phyloP scores from a whole-genome alignment of 768 basidiomycete species.

The Mycena indigotica region DNA sequence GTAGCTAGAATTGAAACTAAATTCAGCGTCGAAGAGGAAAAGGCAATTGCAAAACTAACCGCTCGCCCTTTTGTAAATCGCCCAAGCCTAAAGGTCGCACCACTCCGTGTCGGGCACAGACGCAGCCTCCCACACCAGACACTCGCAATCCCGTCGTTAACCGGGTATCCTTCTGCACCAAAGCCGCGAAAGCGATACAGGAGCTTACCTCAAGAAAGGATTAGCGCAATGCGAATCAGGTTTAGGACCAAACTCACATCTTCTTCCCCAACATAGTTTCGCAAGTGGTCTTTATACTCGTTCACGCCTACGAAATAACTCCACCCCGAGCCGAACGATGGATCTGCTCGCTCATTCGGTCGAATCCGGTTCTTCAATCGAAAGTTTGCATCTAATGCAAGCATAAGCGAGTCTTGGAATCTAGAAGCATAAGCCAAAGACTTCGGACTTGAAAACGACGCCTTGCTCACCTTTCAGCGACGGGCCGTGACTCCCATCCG shows the following conservation, averaged over 20 bases:
- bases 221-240: background rate
- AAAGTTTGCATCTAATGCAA: conserved; percentile 26
- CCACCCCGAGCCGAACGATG: conserved; percentile 14
- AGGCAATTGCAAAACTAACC: conserved; percentile 12
- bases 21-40: background rate
- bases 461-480: conserved; percentile 8
- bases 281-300: conserved; percentile 12
- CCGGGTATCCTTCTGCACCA: conserved; percentile 21
- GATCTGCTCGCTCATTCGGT: conserved; percentile 14
- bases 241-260: conserved; percentile 6
- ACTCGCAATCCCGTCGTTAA: conserved; percentile 8
- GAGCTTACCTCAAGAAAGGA: conserved; percentile 13
- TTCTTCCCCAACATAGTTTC: conserved; percentile 7
- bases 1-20: conserved; percentile 10
- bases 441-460: background rate
- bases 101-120: conserved; percentile 21
- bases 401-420: conserved; percentile 7
- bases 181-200: conserved; percentile 18
- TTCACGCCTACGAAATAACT: conserved; percentile 17
- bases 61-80: conserved; percentile 29
- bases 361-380: conserved; percentile 15
- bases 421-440: background rate
- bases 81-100: conserved; percentile 20
- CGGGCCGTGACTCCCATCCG: conserved; percentile 5
- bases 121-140: conserved; percentile 11